These are phyloP conservation scores for Dothidotthia symphoricarpi DNA, from an alignment of 2,329 filamentous ascomycete genomes.

Conservation along the genomic window DNA sequence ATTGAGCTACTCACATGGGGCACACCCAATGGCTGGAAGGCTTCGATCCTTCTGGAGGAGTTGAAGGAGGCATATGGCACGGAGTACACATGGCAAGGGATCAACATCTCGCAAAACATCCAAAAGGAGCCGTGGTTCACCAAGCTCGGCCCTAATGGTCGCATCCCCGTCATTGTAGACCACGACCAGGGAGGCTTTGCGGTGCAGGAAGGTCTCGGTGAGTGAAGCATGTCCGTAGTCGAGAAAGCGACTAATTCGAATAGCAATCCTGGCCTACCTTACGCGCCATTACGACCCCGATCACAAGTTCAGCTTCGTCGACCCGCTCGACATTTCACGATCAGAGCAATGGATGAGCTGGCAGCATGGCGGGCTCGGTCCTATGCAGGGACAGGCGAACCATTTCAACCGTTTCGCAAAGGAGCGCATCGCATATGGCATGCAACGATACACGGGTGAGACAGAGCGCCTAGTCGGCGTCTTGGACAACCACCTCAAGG, in stretches of 20 bases:
- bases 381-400: conserved; percentile 46
- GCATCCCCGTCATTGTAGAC: conserved; percentile 65
- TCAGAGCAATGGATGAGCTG: conserved; percentile 63
- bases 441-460: conserved; percentile 49
- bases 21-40: conserved; percentile 54
- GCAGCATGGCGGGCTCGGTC: conserved; percentile 46
- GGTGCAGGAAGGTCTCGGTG: conserved; percentile 47
- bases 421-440: conserved; percentile 47
- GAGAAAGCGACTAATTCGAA: conserved; percentile 6
- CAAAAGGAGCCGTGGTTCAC: conserved; percentile 69
- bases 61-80: conserved; percentile 62
- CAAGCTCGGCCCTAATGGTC: conserved; percentile 62
- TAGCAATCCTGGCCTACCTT: conserved; percentile 47
- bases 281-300: conserved; percentile 50
- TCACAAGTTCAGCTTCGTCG: conserved; percentile 48
- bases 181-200: conserved; percentile 61
- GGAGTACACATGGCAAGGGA: conserved; percentile 58
- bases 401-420: conserved; percentile 45
- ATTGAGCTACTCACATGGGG: conserved; percentile 63
- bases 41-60: conserved; percentile 63
- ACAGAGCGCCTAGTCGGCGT: conserved; percentile 49
- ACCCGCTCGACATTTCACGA: conserved; percentile 47
- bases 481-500: conserved; percentile 45
- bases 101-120: conserved; percentile 60
- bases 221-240: conserved; percentile 4